These are phyloP conservation scores for Tillandsia leiboldiana DNA, from an alignment of 176 grass and related monocot species.

Conservation along the genomic window DNA sequence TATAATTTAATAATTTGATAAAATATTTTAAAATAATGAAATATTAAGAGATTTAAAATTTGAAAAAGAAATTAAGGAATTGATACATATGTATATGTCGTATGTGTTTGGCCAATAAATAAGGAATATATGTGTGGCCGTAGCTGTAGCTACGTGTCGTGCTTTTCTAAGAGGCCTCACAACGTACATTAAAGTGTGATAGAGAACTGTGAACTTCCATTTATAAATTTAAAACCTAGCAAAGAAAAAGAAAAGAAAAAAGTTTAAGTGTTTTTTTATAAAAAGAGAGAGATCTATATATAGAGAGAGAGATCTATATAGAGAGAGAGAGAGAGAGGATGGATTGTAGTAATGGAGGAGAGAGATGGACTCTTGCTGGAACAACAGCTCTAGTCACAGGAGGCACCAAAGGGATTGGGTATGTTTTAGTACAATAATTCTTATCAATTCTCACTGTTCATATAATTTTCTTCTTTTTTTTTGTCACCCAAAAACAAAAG, in stretches of 20 bases:
- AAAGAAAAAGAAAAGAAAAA: no score
- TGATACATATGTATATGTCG: no score
- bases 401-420: conserved; percentile 43
- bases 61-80: no score
- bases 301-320: neutral
- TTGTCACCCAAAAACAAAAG: no score
- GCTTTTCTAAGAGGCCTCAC: neutral
- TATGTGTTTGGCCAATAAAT: no score
- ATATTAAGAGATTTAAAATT: no score
- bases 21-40: no score
- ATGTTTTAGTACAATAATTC: neutral
- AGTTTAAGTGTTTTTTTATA: neutral
- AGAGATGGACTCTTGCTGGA: conserved; percentile 26
- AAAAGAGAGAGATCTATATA: neutral
- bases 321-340: neutral
- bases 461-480: neutral
- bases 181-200: neutral
- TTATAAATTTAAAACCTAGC: no score
- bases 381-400: conserved; percentile 41
- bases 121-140: neutral
- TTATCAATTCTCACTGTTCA: no score
- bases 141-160: neutral
- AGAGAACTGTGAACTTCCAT: no score
- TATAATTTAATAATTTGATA: no score
- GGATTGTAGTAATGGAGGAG: conserved; percentile 1